These are phyloP conservation scores for Rosa persica DNA, from an alignment of 306 rosid genomes.

Conservation along the genomic window DNA sequence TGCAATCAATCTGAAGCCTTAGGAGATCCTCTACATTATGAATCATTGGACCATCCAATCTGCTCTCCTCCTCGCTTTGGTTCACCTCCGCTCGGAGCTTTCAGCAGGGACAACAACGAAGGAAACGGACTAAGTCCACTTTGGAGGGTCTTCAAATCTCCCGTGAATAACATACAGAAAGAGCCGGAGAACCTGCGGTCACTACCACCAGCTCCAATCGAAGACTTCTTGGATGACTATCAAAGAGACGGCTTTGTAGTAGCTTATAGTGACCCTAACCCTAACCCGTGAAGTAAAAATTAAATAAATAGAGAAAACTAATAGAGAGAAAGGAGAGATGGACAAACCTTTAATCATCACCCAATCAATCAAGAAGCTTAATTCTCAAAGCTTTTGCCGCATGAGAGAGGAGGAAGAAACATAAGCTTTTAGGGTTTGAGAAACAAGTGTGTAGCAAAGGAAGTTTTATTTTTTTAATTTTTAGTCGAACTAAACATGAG, in stretches of 20 bases:
- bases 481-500: too few relatives aligned
- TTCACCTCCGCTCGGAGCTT: slow-evolving; percentile 54
- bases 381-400: too few relatives aligned
- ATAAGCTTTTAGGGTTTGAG: too few relatives aligned
- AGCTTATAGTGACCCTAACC: slow-evolving; percentile 6
- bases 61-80: slow-evolving; percentile 62
- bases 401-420: too few relatives aligned
- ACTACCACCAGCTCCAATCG: slow-evolving; percentile 54
- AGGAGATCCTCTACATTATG: background rate
- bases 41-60: background rate
- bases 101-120: slow-evolving; percentile 47
- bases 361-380: too few relatives aligned
- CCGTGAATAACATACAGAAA: slow-evolving; percentile 59
- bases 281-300: too few relatives aligned
- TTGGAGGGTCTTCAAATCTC: slow-evolving; percentile 72
- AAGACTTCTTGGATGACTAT: slow-evolving; percentile 70
- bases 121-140: slow-evolving; percentile 89
- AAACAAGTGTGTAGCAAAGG: too few relatives aligned
- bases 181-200: slow-evolving; percentile 51
- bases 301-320: too few relatives aligned
- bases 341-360: too few relatives aligned
- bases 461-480: too few relatives aligned
- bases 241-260: slow-evolving; percentile 36
- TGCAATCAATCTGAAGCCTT: background rate
- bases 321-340: too few relatives aligned